These are phyloP conservation scores for Nitzschia putrida DNA, from an alignment of 108 stramenopile genomes.

Conservation along the genomic window DNA sequence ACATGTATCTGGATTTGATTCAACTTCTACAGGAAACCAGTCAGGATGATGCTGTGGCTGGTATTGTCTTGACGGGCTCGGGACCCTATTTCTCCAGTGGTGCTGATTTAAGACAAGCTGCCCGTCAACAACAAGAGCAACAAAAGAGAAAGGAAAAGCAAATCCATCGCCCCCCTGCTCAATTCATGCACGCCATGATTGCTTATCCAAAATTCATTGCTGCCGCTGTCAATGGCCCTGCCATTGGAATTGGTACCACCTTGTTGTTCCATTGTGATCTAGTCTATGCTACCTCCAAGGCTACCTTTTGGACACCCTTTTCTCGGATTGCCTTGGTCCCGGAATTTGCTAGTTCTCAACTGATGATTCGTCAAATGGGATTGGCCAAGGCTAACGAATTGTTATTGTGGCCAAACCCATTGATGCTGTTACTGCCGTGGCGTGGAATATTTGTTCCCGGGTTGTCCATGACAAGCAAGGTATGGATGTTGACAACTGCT, in stretches of 20 bases:
- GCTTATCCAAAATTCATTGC: slow-evolving; percentile 55
- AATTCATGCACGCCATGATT: slow-evolving; percentile 50
- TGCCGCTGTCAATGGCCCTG: slow-evolving; percentile 69
- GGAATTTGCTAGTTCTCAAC: slow-evolving; percentile 51
- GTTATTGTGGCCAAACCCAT: slow-evolving; percentile 50
- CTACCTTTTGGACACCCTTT: slow-evolving; percentile 70
- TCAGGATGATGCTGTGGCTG: slow-evolving; percentile 41
- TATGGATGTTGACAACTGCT: no score
- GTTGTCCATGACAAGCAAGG: slow-evolving; percentile 13
- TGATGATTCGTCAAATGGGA: slow-evolving; percentile 49
- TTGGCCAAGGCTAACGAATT: slow-evolving; percentile 50
- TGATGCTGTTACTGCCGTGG: slow-evolving; percentile 40
- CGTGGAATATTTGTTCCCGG: slow-evolving; percentile 46
- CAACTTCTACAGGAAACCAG: slow-evolving; percentile 36
- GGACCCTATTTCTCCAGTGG: slow-evolving; percentile 59
- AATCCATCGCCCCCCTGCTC: slow-evolving; percentile 30
- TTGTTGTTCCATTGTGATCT: slow-evolving; percentile 53
- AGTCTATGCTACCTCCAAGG: slow-evolving; percentile 36
- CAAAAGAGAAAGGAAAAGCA: slow-evolving; percentile 4
- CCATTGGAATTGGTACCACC: slow-evolving; percentile 62
- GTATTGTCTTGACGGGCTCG: slow-evolving; percentile 52
- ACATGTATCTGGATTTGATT: slow-evolving; percentile 49
- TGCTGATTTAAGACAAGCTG: slow-evolving; percentile 43
- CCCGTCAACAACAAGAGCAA: neutral
- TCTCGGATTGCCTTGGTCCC: slow-evolving; percentile 58